A percentile compares a stretch with the other conserved stretches of the same genome.
phyloP scores from a whole-genome alignment of 176 grass and related monocot genomes.

The Carex pumila region DNA sequence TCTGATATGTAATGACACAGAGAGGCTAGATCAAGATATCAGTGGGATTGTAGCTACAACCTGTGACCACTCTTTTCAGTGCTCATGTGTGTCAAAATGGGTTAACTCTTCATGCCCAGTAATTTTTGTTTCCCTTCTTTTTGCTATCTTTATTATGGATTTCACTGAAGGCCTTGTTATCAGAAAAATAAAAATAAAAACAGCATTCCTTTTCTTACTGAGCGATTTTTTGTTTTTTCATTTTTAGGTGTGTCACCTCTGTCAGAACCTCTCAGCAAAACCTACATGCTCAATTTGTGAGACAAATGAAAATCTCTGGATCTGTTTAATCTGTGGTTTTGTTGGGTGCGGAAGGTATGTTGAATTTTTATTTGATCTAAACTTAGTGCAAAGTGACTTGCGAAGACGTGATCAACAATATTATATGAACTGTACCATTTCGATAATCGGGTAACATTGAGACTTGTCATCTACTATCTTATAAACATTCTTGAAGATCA shows the following conservation, averaged over 20 bases:
- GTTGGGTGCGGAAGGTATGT: slow-evolving; percentile 94
- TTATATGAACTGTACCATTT: not conserved
- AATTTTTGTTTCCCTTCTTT: slow-evolving; percentile 20
- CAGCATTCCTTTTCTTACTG: not conserved
- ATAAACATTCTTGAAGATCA: not conserved
- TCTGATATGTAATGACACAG: slow-evolving; percentile 34
- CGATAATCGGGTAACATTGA: not conserved
- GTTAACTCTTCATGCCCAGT: slow-evolving; percentile 82
- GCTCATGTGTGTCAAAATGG: slow-evolving; percentile 85
- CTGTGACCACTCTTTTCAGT: slow-evolving; percentile 97
- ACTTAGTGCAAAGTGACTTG: not conserved
- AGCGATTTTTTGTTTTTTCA: not conserved
- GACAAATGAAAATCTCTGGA: slow-evolving; percentile 88
- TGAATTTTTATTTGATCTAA: not conserved
- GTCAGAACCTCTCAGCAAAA: slow-evolving; percentile 70
- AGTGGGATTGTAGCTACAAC: slow-evolving; percentile 87
- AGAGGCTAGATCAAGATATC: slow-evolving; percentile 95
- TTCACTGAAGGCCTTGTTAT: not conserved
- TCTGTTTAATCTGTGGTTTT: slow-evolving; percentile 96
- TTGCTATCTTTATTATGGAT: not conserved
- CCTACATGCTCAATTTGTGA: slow-evolving; percentile 88
- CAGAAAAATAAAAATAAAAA: not conserved
- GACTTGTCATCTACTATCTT: not conserved
- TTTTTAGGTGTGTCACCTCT: slow-evolving; percentile 91
- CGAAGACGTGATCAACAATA: not conserved